phyloP scores from a whole-genome alignment of 2,329 filamentous ascomycete species.

The Thelonectria discophora region DNA sequence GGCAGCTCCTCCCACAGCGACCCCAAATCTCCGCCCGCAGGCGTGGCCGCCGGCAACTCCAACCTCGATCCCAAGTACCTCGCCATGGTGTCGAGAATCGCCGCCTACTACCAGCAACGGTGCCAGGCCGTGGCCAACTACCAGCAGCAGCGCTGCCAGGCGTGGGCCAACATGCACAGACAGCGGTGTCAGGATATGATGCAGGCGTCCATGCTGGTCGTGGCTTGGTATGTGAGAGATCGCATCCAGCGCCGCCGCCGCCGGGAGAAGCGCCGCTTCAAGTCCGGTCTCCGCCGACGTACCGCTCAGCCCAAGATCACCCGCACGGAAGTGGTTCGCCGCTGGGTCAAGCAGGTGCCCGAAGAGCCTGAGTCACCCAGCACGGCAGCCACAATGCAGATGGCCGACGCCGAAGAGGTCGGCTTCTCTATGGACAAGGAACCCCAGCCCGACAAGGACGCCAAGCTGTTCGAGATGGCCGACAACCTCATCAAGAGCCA shows the following conservation, averaged over 20 bases:
- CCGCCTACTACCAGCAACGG: conserved; percentile 59
- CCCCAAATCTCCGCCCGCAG: conserved; percentile 35
- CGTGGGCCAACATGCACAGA: conserved; percentile 57
- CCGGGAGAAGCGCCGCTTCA: conserved; percentile 53
- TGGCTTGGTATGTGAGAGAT: conserved; percentile 60
- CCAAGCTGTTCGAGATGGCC: conserved; percentile 54
- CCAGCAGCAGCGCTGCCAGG: conserved; percentile 59
- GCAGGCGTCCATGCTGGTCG: conserved; percentile 59
- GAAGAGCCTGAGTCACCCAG: conserved; percentile 47
- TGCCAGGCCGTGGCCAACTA: conserved; percentile 57
- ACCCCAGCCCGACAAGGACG: conserved; percentile 51
- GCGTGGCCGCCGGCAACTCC: conserved; percentile 37
- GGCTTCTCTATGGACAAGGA: conserved; percentile 54
- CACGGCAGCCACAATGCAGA: conserved; percentile 36
- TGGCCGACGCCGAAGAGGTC: conserved; percentile 51
- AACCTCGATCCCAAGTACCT: conserved; percentile 54
- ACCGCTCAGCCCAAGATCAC: conserved; percentile 47
- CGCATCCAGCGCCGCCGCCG: conserved; percentile 55
- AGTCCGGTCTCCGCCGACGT: conserved; percentile 49
- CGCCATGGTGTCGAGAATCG: conserved; percentile 58
- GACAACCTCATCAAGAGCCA: conserved; percentile 60
- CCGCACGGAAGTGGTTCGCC: conserved; percentile 53
- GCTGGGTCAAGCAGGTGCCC: conserved; percentile 55
- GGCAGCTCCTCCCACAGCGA: conserved; percentile 33
- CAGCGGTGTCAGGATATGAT: conserved; percentile 59